A percentile compares a stretch with the other conserved stretches of the same genome.
Conservation (phyloP, 1,284 basidiomycete species). For the Anthracocystis panici-leucophaei region DNA sequence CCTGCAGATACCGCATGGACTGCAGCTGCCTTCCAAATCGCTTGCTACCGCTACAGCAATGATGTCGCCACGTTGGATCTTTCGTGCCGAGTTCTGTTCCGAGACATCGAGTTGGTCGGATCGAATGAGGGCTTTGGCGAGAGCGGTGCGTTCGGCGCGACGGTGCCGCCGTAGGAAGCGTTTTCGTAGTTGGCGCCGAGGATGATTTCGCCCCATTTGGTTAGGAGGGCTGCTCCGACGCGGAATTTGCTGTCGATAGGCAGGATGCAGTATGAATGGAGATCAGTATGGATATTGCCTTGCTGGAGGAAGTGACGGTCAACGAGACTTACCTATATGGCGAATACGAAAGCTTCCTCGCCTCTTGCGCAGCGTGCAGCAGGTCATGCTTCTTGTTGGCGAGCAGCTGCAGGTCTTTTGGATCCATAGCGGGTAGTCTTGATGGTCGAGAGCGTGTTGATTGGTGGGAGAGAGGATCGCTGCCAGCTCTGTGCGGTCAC, state of each 20-base stretch:
- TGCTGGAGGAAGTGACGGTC: neutral
- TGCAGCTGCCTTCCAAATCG: slow-evolving; percentile 57
- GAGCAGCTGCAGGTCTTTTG: slow-evolving; percentile 34
- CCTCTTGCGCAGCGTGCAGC: slow-evolving; percentile 56
- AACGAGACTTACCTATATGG: slow-evolving; percentile 60
- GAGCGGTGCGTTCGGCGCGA: slow-evolving; percentile 66
- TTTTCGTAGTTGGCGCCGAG: slow-evolving; percentile 91
- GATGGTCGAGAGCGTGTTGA: neutral
- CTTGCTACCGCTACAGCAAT: slow-evolving; percentile 60
- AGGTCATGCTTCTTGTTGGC: slow-evolving; percentile 53
- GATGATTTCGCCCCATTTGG: slow-evolving; percentile 78
- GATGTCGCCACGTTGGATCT: slow-evolving; percentile 49
- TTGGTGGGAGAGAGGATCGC: neutral
- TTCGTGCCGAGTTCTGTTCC: slow-evolving; percentile 34
- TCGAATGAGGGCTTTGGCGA: slow-evolving; percentile 55
- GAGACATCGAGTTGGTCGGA: slow-evolving; percentile 28
- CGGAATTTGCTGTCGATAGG: slow-evolving; percentile 79
- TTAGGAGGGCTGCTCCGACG: slow-evolving; percentile 85
- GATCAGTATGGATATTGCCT: neutral
- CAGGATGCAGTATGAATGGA: neutral
- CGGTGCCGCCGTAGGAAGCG: slow-evolving; percentile 80
- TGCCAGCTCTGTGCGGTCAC: neutral
- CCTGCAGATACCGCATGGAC: slow-evolving; percentile 85
- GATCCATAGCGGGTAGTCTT: slow-evolving; percentile 26
- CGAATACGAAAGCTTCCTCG: slow-evolving; percentile 60